These are phyloP conservation scores for Aspergillus proliferans DNA, from an alignment of 2,329 filamentous ascomycete species.

Conservation along the genomic window DNA sequence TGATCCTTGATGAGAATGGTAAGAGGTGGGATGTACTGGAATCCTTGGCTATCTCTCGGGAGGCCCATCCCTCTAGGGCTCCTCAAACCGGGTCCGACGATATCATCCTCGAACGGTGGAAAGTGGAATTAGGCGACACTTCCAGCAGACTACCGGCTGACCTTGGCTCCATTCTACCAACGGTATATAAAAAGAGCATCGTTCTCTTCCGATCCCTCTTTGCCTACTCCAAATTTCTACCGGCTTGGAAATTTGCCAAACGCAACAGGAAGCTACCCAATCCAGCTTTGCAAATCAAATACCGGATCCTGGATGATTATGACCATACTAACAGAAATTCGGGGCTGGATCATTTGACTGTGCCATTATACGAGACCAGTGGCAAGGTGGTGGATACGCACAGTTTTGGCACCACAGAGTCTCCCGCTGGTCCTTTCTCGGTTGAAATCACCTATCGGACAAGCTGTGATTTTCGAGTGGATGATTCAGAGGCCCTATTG, in stretches of 20 bases:
- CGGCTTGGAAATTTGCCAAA: conserved; percentile 78
- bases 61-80: conserved; percentile 31
- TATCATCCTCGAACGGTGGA: conserved; percentile 87
- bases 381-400: conserved; percentile 66
- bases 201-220: conserved; percentile 88
- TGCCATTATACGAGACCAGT: conserved; percentile 61
- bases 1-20: conserved; percentile 79
- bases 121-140: conserved; percentile 67
- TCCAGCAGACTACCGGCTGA: conserved; percentile 50
- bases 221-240: conserved; percentile 72
- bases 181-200: conserved; percentile 95
- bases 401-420: conserved; percentile 75
- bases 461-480: conserved; percentile 84
- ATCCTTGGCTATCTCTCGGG: conserved; percentile 62
- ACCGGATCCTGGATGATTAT: conserved; percentile 64
- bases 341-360: conserved; percentile 62
- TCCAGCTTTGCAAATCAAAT: conserved; percentile 65
- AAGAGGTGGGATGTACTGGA: conserved; percentile 91
- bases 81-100: conserved; percentile 55
- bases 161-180: conserved; percentile 61
- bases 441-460: conserved; percentile 78
- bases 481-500: conserved; percentile 81
- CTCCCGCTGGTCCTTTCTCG: conserved; percentile 76
- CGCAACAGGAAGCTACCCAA: conserved; percentile 63
- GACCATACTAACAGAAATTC: conserved; percentile 41